Evolutionary conservation across 805 yeast species (phyloP).

Genomic region (Wickerhamomyces strasburgensis): DNA sequence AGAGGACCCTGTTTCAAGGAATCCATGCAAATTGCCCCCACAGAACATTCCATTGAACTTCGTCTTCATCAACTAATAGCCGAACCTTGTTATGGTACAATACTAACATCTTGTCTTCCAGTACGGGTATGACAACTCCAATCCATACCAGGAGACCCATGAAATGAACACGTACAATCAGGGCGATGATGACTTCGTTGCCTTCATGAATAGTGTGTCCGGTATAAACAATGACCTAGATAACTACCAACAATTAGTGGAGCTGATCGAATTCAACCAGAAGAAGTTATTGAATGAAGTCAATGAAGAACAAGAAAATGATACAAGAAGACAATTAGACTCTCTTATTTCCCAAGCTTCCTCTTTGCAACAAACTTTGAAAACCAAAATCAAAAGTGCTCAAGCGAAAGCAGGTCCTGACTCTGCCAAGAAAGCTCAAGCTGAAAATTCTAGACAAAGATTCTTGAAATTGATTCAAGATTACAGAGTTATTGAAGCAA

Average conservation of each 20-base stretch:
- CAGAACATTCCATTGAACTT: background rate
- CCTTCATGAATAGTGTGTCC: slow-evolving; percentile 66
- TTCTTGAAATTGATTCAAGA: slow-evolving; percentile 84
- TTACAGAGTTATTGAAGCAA: slow-evolving; percentile 80
- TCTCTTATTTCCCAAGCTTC: slow-evolving; percentile 72
- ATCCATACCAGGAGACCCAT: slow-evolving; percentile 23
- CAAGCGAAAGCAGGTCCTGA: slow-evolving; percentile 69
- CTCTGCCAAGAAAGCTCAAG: slow-evolving; percentile 81
- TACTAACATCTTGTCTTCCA: background rate
- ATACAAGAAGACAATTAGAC: slow-evolving; percentile 72
- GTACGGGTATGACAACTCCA: slow-evolving; percentile 23
- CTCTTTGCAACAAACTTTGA: slow-evolving; percentile 69
- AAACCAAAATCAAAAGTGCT: slow-evolving; percentile 68
- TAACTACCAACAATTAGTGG: slow-evolving; percentile 64
- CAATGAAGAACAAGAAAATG: slow-evolving; percentile 62
- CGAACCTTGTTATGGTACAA: background rate
- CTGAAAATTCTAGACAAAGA: slow-evolving; percentile 79
- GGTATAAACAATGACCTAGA: slow-evolving; percentile 63
- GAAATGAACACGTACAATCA: slow-evolving; percentile 19
- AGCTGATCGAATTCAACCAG: slow-evolving; percentile 66
- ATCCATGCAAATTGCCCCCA: too few relatives aligned
- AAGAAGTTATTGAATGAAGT: slow-evolving; percentile 67
- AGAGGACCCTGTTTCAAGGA: too few relatives aligned
- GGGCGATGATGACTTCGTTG: slow-evolving; percentile 47
- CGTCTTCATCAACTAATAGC: background rate